These are phyloP conservation scores for Cubamyces sp. DNA, from an alignment of 768 basidiomycete species.

Conservation along the genomic window DNA sequence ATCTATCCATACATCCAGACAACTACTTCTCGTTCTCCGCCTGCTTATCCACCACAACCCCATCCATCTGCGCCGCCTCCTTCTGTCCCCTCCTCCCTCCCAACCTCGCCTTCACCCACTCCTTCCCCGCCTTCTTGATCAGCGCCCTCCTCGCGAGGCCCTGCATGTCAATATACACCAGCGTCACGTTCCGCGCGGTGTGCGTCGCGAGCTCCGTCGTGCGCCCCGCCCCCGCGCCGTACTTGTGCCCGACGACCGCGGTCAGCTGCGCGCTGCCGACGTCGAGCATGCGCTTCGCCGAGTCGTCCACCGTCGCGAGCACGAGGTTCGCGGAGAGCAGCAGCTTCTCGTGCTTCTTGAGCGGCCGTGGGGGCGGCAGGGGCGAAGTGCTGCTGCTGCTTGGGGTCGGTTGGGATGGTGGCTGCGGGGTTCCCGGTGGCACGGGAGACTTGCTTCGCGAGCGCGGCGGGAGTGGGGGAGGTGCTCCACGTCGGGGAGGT, in stretches of 20 bases:
- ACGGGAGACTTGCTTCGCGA: constrained; percentile 20
- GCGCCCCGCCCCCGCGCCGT: constrained; percentile 66
- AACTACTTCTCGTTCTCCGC: neutral
- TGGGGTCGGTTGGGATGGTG: neutral
- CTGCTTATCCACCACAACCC: constrained; percentile 20
- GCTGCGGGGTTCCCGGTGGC: neutral
- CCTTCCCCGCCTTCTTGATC: constrained; percentile 62
- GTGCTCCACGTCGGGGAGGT: constrained; percentile 1
- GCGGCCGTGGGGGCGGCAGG: constrained; percentile 1
- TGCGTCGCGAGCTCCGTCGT: constrained; percentile 63
- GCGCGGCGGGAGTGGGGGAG: constrained; percentile 15
- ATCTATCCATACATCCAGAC: neutral
- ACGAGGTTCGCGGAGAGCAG: constrained; percentile 70
- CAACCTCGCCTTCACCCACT: constrained; percentile 53
- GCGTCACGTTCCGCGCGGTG: constrained; percentile 68
- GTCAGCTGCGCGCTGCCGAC: constrained; percentile 52
- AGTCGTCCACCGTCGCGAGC: constrained; percentile 64
- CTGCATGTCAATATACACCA: constrained; percentile 77
- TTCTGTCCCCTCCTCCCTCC: constrained; percentile 21
- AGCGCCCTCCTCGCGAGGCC: constrained; percentile 75
- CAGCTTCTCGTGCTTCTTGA: constrained; percentile 47
- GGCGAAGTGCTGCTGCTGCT: neutral
- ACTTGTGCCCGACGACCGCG: constrained; percentile 52
- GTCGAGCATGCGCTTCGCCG: constrained; percentile 55
- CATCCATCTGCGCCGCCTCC: constrained; percentile 14